These are phyloP conservation scores for Cenchrus fungigraminus DNA, from an alignment of 176 grass and related monocot species.

Conservation along the genomic window DNA sequence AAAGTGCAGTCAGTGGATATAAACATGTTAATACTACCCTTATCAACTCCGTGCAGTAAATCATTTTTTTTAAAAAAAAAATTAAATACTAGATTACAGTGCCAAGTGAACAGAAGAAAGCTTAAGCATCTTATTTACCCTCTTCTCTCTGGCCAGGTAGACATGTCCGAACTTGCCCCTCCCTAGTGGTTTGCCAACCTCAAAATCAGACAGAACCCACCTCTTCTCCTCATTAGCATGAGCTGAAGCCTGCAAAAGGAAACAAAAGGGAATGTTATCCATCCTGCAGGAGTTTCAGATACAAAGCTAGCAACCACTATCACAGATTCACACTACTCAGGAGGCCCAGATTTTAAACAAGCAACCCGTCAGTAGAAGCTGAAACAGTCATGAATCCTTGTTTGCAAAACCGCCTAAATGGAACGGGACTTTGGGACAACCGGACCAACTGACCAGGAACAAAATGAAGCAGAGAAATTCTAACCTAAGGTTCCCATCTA, in stretches of 20 bases:
- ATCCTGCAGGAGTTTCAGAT: background rate
- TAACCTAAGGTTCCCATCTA: background rate
- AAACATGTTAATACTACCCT: background rate
- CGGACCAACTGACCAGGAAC: background rate
- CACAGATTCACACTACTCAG: background rate
- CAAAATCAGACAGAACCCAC: slow-evolving; percentile 81
- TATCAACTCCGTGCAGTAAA: slow-evolving; percentile 23
- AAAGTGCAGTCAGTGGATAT: background rate
- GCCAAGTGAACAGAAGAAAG: background rate
- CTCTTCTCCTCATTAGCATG: slow-evolving; percentile 62
- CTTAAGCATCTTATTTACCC: slow-evolving; percentile 43
- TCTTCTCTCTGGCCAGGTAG: slow-evolving; percentile 90
- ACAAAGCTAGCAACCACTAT: background rate
- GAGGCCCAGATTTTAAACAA: slow-evolving; percentile 24
- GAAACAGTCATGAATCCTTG: background rate
- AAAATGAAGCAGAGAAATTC: background rate
- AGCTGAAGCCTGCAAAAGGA: slow-evolving; percentile 41
- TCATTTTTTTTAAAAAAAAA: no score
- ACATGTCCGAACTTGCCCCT: slow-evolving; percentile 98
- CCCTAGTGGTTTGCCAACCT: slow-evolving; percentile 86
- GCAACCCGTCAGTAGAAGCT: slow-evolving; percentile 3
- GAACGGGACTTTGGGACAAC: background rate
- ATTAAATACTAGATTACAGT: slow-evolving; percentile 20
- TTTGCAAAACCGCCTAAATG: background rate
- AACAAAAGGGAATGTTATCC: background rate